A percentile compares a stretch with the other conserved stretches of the same genome.
Evolutionary conservation across 169 alveolate species (phyloP).

Genomic region (Theileria equi): DNA sequence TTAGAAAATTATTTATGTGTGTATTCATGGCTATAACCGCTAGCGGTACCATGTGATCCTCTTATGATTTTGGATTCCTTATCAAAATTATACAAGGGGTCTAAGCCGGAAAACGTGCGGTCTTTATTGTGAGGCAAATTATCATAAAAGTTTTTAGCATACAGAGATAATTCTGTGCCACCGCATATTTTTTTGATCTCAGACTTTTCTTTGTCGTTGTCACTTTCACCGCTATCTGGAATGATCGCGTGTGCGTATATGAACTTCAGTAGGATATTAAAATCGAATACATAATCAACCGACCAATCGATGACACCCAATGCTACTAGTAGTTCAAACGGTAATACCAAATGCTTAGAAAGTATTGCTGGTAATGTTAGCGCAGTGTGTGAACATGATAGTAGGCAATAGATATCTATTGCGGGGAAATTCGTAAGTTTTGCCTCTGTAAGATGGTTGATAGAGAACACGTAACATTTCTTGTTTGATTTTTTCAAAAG

Average conservation of each 20-base stretch:
- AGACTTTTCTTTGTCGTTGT: slow-evolving; percentile 3
- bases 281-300: slow-evolving; percentile 50
- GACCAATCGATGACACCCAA: slow-evolving; percentile 65
- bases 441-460: slow-evolving; percentile 68
- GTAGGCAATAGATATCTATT: slow-evolving; percentile 64
- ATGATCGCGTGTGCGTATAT: neutral
- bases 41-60: slow-evolving; percentile 56
- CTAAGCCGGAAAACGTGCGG: slow-evolving; percentile 52
- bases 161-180: slow-evolving; percentile 17
- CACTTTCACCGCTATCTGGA: slow-evolving; percentile 1
- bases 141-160: slow-evolving; percentile 17
- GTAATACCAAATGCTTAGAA: slow-evolving; percentile 44
- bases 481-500: slow-evolving; percentile 48
- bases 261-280: slow-evolving; percentile 19
- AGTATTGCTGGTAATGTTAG: slow-evolving; percentile 53
- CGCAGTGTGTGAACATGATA: slow-evolving; percentile 58
- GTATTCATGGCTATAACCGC: slow-evolving; percentile 41
- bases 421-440: slow-evolving; percentile 68
- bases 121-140: neutral
- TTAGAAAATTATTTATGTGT: slow-evolving; percentile 1
- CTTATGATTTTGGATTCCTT: slow-evolving; percentile 3
- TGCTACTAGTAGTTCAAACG: slow-evolving; percentile 72
- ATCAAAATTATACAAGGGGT: slow-evolving; percentile 29
- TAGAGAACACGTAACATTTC: slow-evolving; percentile 50
- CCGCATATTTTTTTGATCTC: slow-evolving; percentile 3